Base-by-base conservation (phyloP, 2,329 filamentous ascomycete species). In the Neobulgaria alba region DNA sequence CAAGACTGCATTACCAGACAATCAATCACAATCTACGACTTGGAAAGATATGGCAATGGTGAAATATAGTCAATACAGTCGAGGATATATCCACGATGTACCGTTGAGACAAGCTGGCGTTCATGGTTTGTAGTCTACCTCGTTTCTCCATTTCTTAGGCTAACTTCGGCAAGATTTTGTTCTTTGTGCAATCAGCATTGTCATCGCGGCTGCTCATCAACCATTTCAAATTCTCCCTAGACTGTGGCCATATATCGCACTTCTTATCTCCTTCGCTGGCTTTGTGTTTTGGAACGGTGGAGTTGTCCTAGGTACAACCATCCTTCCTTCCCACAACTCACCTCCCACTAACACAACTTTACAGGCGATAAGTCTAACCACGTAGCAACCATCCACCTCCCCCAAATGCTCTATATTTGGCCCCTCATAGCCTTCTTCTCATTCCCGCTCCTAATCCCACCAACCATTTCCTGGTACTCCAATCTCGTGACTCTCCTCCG, bases 321-420 rank as follows among this genome's bases (percentile, higher is more conserved):
- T 15, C n/a, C 12, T 16, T 20, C 31, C 9, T 12, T 7, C 12
- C 7, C 12, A 7, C 23, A 7, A 20, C 17, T 14, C 14, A 17
- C 30, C 7, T 8, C 12, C 17, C 26, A 33, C 30, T 19, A n/a
- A 12, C 46, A 36, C 19, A 38, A 23, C 12, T 14, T 43, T 32
- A 10, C 17, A 87, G 85, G 89, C 29, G 92, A 98, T 63, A 96
- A 95, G 64, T 82, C 85, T 18, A 95, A 95, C 57, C 92, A 98
- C 57, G 72, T 92, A 21, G 88, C 89, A 1, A 92, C 88, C 1
- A 67, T 96, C 10, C 90, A 98, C 57, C 65, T 92, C 4, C 75
- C 90, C 0, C 92, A 98, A 63, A 85, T 98, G 75, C 79, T 96
- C 14, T 98, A 98, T 57, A 81, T 96, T 51, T 95, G 88, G 84